Base-by-base conservation (phyloP, 1,284 basidiomycete species). In the Ganoderma sinense region DNA sequence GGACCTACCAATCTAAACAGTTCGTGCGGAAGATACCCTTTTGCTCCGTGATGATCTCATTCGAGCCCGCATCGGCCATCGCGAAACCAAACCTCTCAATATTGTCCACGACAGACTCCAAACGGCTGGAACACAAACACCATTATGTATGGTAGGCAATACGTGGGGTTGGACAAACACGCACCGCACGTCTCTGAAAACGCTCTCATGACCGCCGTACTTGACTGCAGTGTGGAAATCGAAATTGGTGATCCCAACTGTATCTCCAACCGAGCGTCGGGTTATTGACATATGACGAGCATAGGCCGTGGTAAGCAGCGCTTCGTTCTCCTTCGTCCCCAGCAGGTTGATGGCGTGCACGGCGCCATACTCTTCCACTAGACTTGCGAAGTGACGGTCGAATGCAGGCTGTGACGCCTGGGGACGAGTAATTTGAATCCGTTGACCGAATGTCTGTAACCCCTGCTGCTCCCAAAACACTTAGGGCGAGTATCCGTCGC, bases 381-480 rank as follows among this genome's bases (percentile, higher is more conserved):
- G 85, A 66, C 96, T 92, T 29, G 91, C 86, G 73, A 98, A 96
- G 81, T 99, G 97, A 59, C 95, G 91, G 75, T 98, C 95, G 77
- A 99, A 99, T 0, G 97, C 97, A 4, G 96, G 96, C 76, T 98
- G 96, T 0, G 97, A 97, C 5, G 97, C 96, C 73, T 95, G 92
- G 0, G 98, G 96, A n/a, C 97, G 91, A 4, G 94, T 97, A 69
- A 98, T 94, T 78, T 97, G 95, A 43, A 98, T 96, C 59, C 91
- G 89, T 72, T 97, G 96, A 53, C 95, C 93, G 76, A 98, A 92
- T 5, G 96, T 96, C 77, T 96, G 94, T 56, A 96, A 80, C 33
- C 95, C 96, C 80, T 97, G 96, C 79, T 99, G 97, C 80, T 99
- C 97, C 97, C 97, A 99, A 79, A 99, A 99, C 69, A 99, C 93